Evolutionary conservation across 1,284 basidiomycete species (phyloP).

Genomic region (Thelephora terrestris): DNA sequence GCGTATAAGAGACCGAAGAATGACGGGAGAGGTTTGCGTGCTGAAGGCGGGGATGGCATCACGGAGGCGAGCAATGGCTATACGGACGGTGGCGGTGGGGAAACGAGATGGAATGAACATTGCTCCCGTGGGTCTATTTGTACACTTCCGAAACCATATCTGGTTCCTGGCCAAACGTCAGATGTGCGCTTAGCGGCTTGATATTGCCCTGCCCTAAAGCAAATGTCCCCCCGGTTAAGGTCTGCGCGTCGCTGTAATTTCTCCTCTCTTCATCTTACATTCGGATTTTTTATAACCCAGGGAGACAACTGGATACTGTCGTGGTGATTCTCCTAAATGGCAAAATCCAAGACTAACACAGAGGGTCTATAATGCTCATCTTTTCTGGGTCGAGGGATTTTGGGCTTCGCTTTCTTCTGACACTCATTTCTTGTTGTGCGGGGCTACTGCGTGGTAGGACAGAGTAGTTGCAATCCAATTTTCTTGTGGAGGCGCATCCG

Average conservation of each 20-base stretch:
- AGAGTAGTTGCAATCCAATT: background rate
- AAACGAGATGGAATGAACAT: background rate
- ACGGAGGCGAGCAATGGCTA: background rate
- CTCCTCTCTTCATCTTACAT: conserved; percentile 40
- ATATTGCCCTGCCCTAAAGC: conserved; percentile 30
- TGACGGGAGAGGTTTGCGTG: background rate
- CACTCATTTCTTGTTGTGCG: conserved; percentile 22
- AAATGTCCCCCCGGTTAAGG: conserved; percentile 7
- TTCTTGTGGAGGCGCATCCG: background rate
- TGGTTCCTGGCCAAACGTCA: background rate
- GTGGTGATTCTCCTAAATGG: conserved; percentile 59
- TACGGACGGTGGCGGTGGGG: background rate
- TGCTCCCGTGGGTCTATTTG: background rate
- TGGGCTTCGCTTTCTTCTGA: conserved; percentile 64
- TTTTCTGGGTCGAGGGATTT: conserved; percentile 20
- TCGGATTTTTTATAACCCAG: conserved; percentile 57
- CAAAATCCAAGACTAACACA: conserved; percentile 51
- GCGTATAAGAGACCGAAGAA: background rate
- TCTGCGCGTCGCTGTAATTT: conserved; percentile 1
- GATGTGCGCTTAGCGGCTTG: background rate
- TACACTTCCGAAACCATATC: background rate
- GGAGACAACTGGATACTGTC: conserved; percentile 33
- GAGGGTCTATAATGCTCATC: conserved; percentile 64
- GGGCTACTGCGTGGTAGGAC: background rate
- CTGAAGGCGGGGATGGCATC: background rate